Conservation (phyloP, 2,329 filamentous ascomycete species). For the Neofusicoccum laricinum region DNA sequence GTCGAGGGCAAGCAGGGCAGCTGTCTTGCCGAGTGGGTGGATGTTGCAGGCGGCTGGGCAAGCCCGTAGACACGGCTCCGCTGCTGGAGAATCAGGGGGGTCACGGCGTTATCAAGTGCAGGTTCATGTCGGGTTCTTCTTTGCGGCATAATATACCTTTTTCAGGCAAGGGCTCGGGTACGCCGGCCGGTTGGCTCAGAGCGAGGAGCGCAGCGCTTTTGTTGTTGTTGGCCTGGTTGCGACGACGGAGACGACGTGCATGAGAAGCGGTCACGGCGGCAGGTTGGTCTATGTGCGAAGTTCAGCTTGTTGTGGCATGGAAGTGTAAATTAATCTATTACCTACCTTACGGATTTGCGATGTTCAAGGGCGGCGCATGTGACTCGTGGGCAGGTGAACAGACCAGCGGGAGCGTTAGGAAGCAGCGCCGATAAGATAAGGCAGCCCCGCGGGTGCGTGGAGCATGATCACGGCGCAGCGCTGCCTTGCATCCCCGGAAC, state of each 20-base stretch:
- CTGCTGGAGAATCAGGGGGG: neutral
- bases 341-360: neutral
- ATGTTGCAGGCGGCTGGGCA: conserved; percentile 92
- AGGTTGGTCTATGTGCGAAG: conserved; percentile 7
- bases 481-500: conserved; percentile 15
- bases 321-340: conserved; percentile 17
- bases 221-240: conserved; percentile 2
- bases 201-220: conserved; percentile 11
- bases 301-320: conserved; percentile 4
- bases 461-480: conserved; percentile 14
- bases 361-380: neutral
- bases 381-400: neutral
- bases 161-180: conserved; percentile 10
- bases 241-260: conserved; percentile 4
- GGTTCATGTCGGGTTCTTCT: conserved; percentile 15
- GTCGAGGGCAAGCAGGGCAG: conserved; percentile 97
- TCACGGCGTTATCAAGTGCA: conserved; percentile 15
- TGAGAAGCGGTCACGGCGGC: neutral
- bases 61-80: conserved; percentile 44
- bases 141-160: conserved; percentile 18
- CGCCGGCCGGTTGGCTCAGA: conserved; percentile 13
- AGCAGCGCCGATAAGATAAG: conserved; percentile 8
- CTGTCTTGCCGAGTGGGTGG: conserved; percentile 93
- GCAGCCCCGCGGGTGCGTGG: conserved; percentile 10
- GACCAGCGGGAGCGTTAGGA: neutral